A percentile compares a stretch with the other conserved stretches of the same genome.
Conservation (phyloP, 371 early-diverging fungal genomes). For the Mortierella sp. region DNA sequence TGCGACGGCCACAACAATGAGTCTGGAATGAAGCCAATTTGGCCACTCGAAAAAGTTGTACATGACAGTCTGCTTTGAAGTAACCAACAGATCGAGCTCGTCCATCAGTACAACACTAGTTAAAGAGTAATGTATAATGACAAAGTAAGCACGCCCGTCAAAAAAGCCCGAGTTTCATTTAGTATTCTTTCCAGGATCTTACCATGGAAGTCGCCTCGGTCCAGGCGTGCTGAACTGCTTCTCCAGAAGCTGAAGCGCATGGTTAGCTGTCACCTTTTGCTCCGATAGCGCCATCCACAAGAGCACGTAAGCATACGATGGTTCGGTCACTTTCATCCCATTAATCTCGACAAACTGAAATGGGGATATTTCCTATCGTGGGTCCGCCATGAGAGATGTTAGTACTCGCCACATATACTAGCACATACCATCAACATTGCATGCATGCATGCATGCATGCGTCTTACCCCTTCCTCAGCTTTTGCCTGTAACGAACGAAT, state of each 20-base stretch:
- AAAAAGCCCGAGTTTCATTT: neutral
- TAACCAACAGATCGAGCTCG: constrained; percentile 97
- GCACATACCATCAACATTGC: too few relatives aligned
- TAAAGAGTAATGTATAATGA: neutral
- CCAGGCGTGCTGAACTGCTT: constrained; percentile 73
- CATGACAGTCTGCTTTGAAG: constrained; percentile 93
- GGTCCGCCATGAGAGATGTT: neutral
- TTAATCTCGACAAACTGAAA: constrained; percentile 96
- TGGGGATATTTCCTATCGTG: constrained; percentile 67
- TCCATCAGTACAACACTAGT: constrained; percentile 94
- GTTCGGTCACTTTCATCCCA: constrained; percentile 96
- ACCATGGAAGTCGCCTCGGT: constrained; percentile 54
- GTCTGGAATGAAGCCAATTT: constrained; percentile 80
- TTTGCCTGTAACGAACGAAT: constrained; percentile 81
- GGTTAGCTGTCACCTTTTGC: constrained; percentile 76
- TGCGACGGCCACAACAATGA: constrained; percentile 97
- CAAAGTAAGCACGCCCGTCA: neutral
- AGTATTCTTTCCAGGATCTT: neutral
- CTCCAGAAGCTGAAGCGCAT: constrained; percentile 84
- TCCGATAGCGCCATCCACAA: constrained; percentile 85
- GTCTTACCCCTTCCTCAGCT: constrained; percentile 73
- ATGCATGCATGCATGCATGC: neutral
- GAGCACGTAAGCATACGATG: constrained; percentile 86
- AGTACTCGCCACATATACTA: neutral
- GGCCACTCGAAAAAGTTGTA: constrained; percentile 99